Percentiles rank a stretch among this genome's conserved stretches.
These are phyloP conservation scores for Pleurotus tuoliensis DNA, from an alignment of 768 basidiomycete genomes.

Conservation along the genomic window DNA sequence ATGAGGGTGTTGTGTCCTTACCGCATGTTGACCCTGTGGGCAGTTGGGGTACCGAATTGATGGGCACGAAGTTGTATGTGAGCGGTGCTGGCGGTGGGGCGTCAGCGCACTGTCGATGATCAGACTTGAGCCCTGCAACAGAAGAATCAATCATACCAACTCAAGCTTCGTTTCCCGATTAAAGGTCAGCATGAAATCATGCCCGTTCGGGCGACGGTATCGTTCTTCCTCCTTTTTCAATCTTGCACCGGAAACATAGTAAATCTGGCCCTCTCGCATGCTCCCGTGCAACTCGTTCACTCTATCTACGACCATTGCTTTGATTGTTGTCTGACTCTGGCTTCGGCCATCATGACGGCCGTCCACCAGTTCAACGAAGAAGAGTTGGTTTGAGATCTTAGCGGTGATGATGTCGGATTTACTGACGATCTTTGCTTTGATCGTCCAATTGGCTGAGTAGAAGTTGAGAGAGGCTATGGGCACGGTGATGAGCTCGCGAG, in stretches of 20 bases:
- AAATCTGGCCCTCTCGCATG: neutral
- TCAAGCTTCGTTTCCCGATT: constrained; percentile 1
- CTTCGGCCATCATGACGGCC: neutral
- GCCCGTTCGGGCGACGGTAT: neutral
- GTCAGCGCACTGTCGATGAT: neutral
- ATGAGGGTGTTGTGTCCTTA: neutral
- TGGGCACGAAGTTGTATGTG: neutral
- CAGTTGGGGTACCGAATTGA: neutral
- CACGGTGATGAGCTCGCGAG: neutral
- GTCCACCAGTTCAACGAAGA: neutral
- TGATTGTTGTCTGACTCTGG: neutral
- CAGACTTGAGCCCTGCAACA: neutral
- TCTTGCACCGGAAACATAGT: neutral
- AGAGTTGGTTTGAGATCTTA: neutral
- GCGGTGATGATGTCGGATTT: neutral
- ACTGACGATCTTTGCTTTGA: neutral
- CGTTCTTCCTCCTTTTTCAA: neutral
- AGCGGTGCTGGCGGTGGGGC: neutral
- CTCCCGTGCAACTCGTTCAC: neutral
- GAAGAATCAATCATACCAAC: neutral
- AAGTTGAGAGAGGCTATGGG: neutral
- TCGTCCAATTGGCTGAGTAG: neutral
- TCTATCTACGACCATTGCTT: neutral
- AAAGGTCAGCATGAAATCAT: neutral
- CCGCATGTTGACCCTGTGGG: neutral